phyloP scores from a whole-genome alignment of 2,329 filamentous ascomycete species.

The Metarhizium robertsii region DNA sequence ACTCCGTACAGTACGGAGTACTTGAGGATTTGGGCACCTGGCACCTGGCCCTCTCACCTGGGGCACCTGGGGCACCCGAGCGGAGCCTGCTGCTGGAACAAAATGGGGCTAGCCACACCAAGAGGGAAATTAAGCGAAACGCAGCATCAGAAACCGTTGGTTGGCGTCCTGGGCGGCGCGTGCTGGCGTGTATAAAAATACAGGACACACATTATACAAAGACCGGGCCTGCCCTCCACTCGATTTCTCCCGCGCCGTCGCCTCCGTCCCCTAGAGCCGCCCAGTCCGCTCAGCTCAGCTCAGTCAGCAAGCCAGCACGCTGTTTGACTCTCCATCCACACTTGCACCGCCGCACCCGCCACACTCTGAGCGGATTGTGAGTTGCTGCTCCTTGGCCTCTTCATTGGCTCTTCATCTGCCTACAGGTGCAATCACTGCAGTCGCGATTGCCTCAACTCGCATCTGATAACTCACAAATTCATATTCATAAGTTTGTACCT shows the following conservation, averaged over 20 bases:
- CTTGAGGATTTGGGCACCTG: neutral
- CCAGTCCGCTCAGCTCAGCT: neutral
- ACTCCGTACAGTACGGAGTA: neutral
- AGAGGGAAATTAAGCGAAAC: constrained; percentile 28
- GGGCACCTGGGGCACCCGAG: neutral
- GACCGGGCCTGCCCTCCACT: constrained; percentile 34
- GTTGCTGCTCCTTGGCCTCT: neutral
- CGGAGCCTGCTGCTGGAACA: constrained; percentile 4
- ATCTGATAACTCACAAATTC: neutral
- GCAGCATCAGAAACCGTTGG: constrained; percentile 25
- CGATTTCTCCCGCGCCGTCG: constrained; percentile 25
- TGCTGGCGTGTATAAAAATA: constrained; percentile 34
- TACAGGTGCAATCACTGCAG: neutral
- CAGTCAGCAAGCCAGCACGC: constrained; percentile 1
- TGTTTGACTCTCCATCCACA: neutral
- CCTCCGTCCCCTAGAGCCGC: constrained; percentile 2
- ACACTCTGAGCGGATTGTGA: neutral
- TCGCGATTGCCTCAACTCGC: neutral
- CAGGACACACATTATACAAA: constrained; percentile 34
- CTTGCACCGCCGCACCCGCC: neutral
- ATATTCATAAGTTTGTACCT: neutral
- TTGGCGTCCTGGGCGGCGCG: constrained; percentile 12
- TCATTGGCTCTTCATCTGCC: neutral
- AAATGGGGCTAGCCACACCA: constrained; percentile 21
- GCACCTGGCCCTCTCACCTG: too few species aligned